Conservation (phyloP, 1,284 basidiomycete species). For the Crucibulum parvulum region DNA sequence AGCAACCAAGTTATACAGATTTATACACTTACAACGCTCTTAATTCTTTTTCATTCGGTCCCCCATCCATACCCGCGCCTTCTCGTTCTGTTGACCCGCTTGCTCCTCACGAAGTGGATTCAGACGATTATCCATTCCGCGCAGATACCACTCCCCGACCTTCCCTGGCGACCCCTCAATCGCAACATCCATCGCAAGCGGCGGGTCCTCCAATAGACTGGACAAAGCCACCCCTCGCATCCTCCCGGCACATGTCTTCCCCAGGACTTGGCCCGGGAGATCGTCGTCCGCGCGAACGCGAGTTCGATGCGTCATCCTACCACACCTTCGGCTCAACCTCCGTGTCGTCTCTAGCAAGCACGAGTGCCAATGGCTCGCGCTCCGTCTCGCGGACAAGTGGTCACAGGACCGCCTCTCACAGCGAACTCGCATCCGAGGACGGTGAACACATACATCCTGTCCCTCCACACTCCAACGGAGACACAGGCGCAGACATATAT, state of each 20-base stretch:
- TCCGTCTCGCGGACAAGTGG: conserved; percentile 32
- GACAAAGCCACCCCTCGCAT: conserved; percentile 49
- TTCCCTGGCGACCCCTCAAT: conserved; percentile 47
- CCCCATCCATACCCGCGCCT: conserved; percentile 20
- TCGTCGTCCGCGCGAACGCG: conserved; percentile 18
- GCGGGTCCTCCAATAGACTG: too few species aligned
- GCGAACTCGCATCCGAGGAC: conserved; percentile 40
- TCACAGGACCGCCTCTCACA: conserved; percentile 39
- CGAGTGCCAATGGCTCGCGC: conserved; percentile 32
- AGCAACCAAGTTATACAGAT: conserved; percentile 17
- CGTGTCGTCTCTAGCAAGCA: conserved; percentile 47
- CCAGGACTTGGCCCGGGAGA: conserved; percentile 8
- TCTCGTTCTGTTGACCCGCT: conserved; percentile 36
- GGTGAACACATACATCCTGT: conserved; percentile 40
- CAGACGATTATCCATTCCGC: conserved; percentile 30
- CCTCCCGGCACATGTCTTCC: conserved; percentile 3
- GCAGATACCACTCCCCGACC: conserved; percentile 62
- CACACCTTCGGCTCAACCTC: conserved; percentile 57
- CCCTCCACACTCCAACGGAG: conserved; percentile 20
- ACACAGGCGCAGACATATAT: conserved; percentile 26
- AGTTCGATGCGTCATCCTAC: conserved; percentile 55
- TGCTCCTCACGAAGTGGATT: conserved; percentile 35
- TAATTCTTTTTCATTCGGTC: conserved; percentile 47
- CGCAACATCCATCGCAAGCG: conserved; percentile 8
- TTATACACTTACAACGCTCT: conserved; percentile 36